phyloP scores from a whole-genome alignment of 352 stramenopile species.

The Phytophthora sansomeana region DNA sequence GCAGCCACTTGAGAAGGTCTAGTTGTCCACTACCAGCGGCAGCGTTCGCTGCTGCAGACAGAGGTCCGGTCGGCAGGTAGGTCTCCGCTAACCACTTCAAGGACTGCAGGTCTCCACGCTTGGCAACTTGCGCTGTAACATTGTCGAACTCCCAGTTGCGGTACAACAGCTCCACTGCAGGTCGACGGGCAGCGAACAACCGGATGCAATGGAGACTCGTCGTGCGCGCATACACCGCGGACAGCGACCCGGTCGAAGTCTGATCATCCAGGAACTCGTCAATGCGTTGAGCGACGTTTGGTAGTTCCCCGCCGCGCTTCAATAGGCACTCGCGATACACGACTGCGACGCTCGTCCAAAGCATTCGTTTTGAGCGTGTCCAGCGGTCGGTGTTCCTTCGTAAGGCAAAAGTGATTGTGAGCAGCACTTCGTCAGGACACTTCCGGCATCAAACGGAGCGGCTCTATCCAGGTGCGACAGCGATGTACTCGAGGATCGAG shows the following conservation, averaged over 20 bases:
- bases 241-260: constrained; percentile 10
- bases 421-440: constrained; percentile 7
- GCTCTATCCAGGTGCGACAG: constrained; percentile 22
- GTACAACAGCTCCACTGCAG: constrained; percentile 11
- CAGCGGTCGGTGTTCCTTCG: too few species aligned
- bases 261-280: constrained; percentile 21
- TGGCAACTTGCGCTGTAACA: constrained; percentile 8
- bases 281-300: constrained; percentile 20
- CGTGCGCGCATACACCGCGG: constrained; percentile 19
- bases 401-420: constrained; percentile 30
- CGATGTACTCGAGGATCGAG: neutral
- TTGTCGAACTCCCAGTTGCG: constrained; percentile 30
- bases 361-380: neutral
- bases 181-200: constrained; percentile 13
- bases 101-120: constrained; percentile 14
- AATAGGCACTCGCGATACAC: constrained; percentile 29
- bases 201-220: constrained; percentile 32
- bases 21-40: constrained; percentile 24
- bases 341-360: constrained; percentile 29
- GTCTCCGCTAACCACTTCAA: constrained; percentile 21
- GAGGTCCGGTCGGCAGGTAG: constrained; percentile 8
- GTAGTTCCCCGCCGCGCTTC: constrained; percentile 24
- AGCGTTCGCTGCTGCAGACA: constrained; percentile 22
- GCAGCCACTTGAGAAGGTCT: constrained; percentile 23
- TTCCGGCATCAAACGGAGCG: constrained; percentile 9